Base-by-base conservation (phyloP, 495 filamentous ascomycete species). In the Hyaloscypha bicolor region DNA sequence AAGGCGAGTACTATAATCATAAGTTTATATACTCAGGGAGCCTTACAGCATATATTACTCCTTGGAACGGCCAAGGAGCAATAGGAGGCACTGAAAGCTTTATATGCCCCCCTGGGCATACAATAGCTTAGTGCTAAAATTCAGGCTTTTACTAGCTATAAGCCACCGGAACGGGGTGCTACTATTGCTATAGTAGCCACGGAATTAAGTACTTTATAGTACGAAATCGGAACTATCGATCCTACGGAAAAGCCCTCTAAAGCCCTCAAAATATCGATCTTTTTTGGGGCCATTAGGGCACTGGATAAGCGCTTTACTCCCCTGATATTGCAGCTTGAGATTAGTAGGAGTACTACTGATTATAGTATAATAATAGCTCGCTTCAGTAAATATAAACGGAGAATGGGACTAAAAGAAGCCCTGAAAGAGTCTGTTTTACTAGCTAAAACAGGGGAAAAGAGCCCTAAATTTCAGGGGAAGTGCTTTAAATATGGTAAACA, bases 1-100 rank as follows among this genome's bases (percentile, higher is more conserved):
- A 61, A 61, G 32, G 59, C 59, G 19, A 42, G 30, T 6, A 61
- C 59, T 33, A 35, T 61, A 39, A 61, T 61, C 22, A 61, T 61
- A 9, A 30, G 32, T 12, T 22, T 61, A 61, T 61, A 9, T 45
- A 6, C 32, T 19, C 33, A 35, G 30, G 21, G n/a, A 4, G 59
- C 32, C 22, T 25, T 61, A 42, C 32, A 61, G 37, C 32, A 61
- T 45, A 45, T 42, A 25, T 6, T 61, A n/a, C 59, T 61, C 9
- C 59, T 61, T 2, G n/a, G 11, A 6, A 61, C 60, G 2, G 60
- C 60, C 37, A 63, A 63, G 45, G 60, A 63, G 29, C 39, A 63
- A 29, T 63, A 12, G 35, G 35, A 37, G 8, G 35, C 35, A 12
- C 35, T 37, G 35, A 37, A 37, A 1, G 35, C 35, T 3, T 4